Base-by-base conservation (phyloP, 2,329 filamentous ascomycete genomes). In the Nannizzia gypsea region DNA sequence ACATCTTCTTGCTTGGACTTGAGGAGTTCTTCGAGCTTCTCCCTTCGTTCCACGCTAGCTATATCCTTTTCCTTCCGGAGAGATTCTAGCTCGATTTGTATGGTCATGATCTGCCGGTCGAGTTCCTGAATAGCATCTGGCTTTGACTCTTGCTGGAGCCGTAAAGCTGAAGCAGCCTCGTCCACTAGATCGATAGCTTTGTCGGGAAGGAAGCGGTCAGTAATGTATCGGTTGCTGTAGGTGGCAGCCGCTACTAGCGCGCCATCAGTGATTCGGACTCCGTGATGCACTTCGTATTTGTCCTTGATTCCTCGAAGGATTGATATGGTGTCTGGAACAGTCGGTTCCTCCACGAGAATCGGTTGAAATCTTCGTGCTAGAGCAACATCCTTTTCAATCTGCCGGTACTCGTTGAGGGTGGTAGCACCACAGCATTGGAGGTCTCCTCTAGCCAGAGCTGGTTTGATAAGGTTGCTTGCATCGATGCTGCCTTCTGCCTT, bases 171-270 rank as follows among this genome's bases (percentile, higher is more conserved):
- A 1, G 92, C 91, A 8, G 93, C 93, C 74, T 97, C 93, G 65
- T 97, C 93, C 72, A 99, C 93, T 15, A 97, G 75, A 71, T 97
- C 93, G 64, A 99, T 97, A 2, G 93, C 93, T 72, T 97, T 97
- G 74, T 99, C 93, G 0, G 93, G 93, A 0, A 97, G 78, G 73
- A 96, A 97, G 1, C 93, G 86, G 69, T 97, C 92, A 13, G 91
- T 96, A 66, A 99, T 93, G 72, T 97, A 99, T 57, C 93, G 87
- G 69, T 97, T 97, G 63, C 89, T 93, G 70, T 95, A 88, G 0
- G 89, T 88, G 1, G 92, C 91, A 1, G 93, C 92, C 1, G 93
- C 90, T 13, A 99, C 92, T 9, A 97, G 77, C 5, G 93, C 90
- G 1, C 88, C 87, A 67, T 97, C 93, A 0, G 90, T 95, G 65